A percentile compares a stretch with the other conserved stretches of the same genome.
Conservation (phyloP, 768 basidiomycete species). For the Symmetrospora coprosmae region DNA sequence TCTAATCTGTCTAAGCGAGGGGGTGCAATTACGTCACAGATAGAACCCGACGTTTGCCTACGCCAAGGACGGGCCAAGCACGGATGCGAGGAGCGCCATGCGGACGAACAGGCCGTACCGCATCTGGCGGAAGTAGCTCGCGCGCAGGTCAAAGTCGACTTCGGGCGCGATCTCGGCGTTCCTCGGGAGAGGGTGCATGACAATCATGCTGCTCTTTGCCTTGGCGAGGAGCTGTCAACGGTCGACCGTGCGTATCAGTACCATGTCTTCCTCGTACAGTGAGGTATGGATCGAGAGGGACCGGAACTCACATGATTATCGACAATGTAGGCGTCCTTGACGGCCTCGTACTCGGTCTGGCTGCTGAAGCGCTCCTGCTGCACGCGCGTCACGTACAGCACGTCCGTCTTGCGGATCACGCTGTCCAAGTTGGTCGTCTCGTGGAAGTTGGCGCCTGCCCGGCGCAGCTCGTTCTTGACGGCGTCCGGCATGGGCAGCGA, state of each 20-base stretch:
- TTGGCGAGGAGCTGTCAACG: slow-evolving; percentile 51
- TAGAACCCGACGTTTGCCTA: too few relatives aligned
- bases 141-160: slow-evolving; percentile 89
- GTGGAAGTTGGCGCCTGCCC: slow-evolving; percentile 61
- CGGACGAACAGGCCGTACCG: slow-evolving; percentile 90
- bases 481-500: slow-evolving; percentile 74
- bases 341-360: slow-evolving; percentile 70
- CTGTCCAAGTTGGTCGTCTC: slow-evolving; percentile 82
- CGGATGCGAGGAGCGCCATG: slow-evolving; percentile 31
- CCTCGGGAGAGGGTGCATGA: slow-evolving; percentile 97
- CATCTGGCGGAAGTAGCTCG: slow-evolving; percentile 98
- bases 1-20: too few relatives aligned
- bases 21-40: too few relatives aligned
- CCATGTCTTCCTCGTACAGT: not conserved
- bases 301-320: slow-evolving; percentile 54
- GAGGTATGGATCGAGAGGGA: not conserved
- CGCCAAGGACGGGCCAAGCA: too few relatives aligned
- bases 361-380: slow-evolving; percentile 84
- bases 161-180: slow-evolving; percentile 97
- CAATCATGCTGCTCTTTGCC: slow-evolving; percentile 93
- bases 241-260: not conserved
- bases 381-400: slow-evolving; percentile 87
- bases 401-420: slow-evolving; percentile 81
- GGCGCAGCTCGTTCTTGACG: slow-evolving; percentile 68
- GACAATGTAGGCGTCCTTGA: slow-evolving; percentile 81